Conservation (phyloP, 169 alveolate species). For the Besnoitia besnoiti region DNA sequence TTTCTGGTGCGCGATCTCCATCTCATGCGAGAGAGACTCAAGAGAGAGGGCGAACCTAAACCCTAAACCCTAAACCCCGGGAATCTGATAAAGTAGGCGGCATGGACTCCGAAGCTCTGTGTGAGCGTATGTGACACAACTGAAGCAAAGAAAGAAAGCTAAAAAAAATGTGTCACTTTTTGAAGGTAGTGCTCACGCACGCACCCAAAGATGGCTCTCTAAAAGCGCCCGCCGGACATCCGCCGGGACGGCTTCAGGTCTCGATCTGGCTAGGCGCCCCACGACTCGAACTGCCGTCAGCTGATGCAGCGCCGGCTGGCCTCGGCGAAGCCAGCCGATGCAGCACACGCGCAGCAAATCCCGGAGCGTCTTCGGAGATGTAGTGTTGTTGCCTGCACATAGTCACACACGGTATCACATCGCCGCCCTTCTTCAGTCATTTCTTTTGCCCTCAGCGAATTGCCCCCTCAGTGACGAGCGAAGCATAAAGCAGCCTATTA, state of each 20-base stretch:
- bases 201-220: neutral
- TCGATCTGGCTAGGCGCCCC: neutral
- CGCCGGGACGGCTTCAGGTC: neutral
- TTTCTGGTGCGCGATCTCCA: no score
- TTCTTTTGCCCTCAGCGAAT: no score
- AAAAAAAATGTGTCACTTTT: neutral
- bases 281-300: constrained; percentile 15
- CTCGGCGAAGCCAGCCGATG: constrained; percentile 13
- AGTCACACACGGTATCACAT: no score
- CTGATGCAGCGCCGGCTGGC: constrained; percentile 9
- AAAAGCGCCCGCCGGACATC: neutral
- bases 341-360: constrained; percentile 14
- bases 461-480: no score
- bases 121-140: neutral
- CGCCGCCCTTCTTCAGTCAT: no score
- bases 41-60: neutral
- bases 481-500: no score
- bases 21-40: neutral
- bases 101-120: no score
- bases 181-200: neutral
- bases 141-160: no score
- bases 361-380: neutral
- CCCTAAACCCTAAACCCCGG: no score
- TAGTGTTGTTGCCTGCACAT: neutral
- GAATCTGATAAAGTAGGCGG: no score